Evolutionary conservation across 2,329 filamentous ascomycete genomes (phyloP), one percentile per base, ranked within the genome.

Genomic region (Aspergillus pseudoterreus): DNA sequence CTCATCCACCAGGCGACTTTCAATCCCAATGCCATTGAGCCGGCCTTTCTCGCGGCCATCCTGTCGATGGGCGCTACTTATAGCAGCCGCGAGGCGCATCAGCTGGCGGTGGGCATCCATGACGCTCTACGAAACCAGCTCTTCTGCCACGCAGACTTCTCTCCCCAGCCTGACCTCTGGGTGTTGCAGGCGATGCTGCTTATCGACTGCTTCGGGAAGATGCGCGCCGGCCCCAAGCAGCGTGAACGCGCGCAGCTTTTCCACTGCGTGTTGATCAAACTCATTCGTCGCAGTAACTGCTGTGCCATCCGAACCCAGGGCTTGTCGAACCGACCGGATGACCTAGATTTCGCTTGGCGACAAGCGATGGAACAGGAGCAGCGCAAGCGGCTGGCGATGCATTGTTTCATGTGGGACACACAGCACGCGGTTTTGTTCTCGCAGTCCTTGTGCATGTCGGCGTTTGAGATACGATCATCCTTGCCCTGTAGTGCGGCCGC

Each of bases 391-490:
- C 67, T 83, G 0, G 80, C 82, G 0, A 74, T 84, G 36, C 70
- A 83, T 4, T 85, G 82, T 60, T 86, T 86, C 62, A 80, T 85
- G 72, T 85, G 82, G 83, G 83, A 85, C 57, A 83, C 81, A 0
- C 82, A 85, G 49, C 82, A 85, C 53, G 82, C 82, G 0, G 81
- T 85, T 0, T 71, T 85, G 0, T 85, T 85, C 63, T 84, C 81
- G n/a, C 82, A 85, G 60, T 83, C 80, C 4, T 73, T 86, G 0
- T 85, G 82, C 65, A 85, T 85, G 82, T 85, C 81, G 1, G 80
- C 82, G 0, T 85, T 85, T 45, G 82, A 85, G 58, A 73, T 86
- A 1, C 76, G 81, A 0, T 75, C 82, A 0, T 73, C 75, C 2
- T 63, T 85, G 2, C 83, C 82, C 0, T 84, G 80, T 58, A 73